A percentile compares a stretch with the other conserved stretches of the same genome.
phyloP scores from a whole-genome alignment of 345 rosid species.

The Murraya paniculata region DNA sequence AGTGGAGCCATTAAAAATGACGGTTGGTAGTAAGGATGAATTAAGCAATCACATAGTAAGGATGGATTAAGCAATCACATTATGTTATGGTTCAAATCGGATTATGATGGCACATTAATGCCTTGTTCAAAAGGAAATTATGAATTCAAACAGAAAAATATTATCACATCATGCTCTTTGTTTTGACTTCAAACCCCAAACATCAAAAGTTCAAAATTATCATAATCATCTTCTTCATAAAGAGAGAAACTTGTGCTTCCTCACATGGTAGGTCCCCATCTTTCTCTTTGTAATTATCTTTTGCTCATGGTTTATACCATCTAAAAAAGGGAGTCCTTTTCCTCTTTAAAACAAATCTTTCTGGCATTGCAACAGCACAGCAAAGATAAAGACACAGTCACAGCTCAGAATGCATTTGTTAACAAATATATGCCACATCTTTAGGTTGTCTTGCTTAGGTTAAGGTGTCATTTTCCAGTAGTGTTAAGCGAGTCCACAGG shows the following conservation, averaged over 20 bases:
- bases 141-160: slow-evolving; percentile 15
- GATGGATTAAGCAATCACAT: too few species aligned
- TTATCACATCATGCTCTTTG: not conserved
- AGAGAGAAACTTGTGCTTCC: not conserved
- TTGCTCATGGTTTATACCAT: not conserved
- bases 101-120: slow-evolving; percentile 4
- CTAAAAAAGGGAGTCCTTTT: not conserved
- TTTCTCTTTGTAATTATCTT: not conserved
- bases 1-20: not conserved
- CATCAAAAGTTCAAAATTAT: slow-evolving; percentile 18
- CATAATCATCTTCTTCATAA: slow-evolving; percentile 14
- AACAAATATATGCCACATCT: not conserved
- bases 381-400: not conserved
- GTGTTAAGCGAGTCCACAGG: not conserved
- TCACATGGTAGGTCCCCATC: slow-evolving; percentile 34
- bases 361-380: not conserved
- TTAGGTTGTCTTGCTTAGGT: not conserved
- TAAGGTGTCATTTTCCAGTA: not conserved
- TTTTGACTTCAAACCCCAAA: slow-evolving; percentile 24
- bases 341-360: not conserved
- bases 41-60: too few species aligned
- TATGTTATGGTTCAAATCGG: not conserved
- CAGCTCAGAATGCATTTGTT: not conserved
- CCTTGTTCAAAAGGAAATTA: slow-evolving; percentile 7
- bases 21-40: too few species aligned